Conservation (phyloP, 768 basidiomycete species). For the Lactarius pseudohatsudake region DNA sequence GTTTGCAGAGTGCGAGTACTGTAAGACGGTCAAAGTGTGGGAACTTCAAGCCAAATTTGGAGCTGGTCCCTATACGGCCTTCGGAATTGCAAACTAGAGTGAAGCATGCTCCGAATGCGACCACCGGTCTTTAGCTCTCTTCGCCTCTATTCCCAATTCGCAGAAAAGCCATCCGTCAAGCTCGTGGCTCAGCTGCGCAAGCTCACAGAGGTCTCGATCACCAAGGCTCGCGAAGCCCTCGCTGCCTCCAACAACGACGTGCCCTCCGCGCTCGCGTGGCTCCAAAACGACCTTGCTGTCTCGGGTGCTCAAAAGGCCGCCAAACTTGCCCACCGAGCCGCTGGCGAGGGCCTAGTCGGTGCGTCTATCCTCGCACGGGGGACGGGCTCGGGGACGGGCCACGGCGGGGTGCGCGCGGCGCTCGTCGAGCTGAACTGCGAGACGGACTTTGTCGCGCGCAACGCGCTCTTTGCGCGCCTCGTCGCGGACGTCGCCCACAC, state of each 20-base stretch:
- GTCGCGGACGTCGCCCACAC: slow-evolving; percentile 54
- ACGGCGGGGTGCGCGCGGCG: slow-evolving; percentile 65
- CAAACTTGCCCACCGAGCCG: slow-evolving; percentile 73
- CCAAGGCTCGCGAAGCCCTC: slow-evolving; percentile 88
- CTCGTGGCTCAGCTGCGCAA: slow-evolving; percentile 87
- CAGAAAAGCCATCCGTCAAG: slow-evolving; percentile 62
- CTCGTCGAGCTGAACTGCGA: slow-evolving; percentile 96
- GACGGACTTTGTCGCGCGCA: slow-evolving; percentile 93
- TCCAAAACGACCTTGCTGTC: slow-evolving; percentile 67
- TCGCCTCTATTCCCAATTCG: slow-evolving; percentile 53
- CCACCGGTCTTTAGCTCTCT: slow-evolving; percentile 24
- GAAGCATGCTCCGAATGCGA: slow-evolving; percentile 18
- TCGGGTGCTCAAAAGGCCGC: slow-evolving; percentile 79
- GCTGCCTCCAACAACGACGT: slow-evolving; percentile 70
- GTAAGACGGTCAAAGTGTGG: too few species aligned
- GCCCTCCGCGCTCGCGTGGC: slow-evolving; percentile 73
- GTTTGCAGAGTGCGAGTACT: too few species aligned
- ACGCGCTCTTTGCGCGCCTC: slow-evolving; percentile 63
- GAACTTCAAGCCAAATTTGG: neutral
- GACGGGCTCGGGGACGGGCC: slow-evolving; percentile 39
- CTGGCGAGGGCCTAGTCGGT: slow-evolving; percentile 79
- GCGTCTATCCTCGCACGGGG: slow-evolving; percentile 73
- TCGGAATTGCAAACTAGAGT: neutral
- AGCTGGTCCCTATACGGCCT: too few species aligned
- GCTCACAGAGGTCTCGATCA: slow-evolving; percentile 75